These are phyloP conservation scores for Polygonum maritimum DNA, from an alignment of 148 eudicot species.

Conservation along the genomic window DNA sequence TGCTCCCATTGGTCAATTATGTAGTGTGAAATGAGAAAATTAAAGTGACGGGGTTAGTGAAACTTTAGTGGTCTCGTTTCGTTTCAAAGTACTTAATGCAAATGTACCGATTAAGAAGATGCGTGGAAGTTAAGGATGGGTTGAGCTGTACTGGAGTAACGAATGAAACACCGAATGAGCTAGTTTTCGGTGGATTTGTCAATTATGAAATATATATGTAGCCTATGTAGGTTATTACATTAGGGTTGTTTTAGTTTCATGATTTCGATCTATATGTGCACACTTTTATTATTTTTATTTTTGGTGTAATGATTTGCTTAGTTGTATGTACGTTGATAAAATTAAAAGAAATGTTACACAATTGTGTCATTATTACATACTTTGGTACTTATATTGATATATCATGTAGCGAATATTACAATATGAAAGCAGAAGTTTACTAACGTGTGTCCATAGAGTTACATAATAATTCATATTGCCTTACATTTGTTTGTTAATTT, in stretches of 20 bases:
- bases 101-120: background rate
- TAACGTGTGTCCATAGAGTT: no score
- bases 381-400: background rate
- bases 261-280: background rate
- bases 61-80: background rate
- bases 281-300: background rate
- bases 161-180: background rate
- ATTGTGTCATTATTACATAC: background rate
- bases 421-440: no score
- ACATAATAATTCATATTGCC: no score
- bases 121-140: background rate
- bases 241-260: background rate
- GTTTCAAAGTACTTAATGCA: background rate
- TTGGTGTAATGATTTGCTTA: background rate
- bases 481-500: no score
- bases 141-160: background rate
- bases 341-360: background rate
- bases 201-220: background rate
- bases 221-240: background rate
- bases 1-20: background rate
- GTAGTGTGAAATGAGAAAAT: background rate
- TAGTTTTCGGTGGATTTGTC: background rate
- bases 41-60: background rate
- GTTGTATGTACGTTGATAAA: background rate
- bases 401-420: no score